These are phyloP conservation scores for Colletotrichum shisoi DNA, from an alignment of 2,329 filamentous ascomycete genomes.

Conservation along the genomic window DNA sequence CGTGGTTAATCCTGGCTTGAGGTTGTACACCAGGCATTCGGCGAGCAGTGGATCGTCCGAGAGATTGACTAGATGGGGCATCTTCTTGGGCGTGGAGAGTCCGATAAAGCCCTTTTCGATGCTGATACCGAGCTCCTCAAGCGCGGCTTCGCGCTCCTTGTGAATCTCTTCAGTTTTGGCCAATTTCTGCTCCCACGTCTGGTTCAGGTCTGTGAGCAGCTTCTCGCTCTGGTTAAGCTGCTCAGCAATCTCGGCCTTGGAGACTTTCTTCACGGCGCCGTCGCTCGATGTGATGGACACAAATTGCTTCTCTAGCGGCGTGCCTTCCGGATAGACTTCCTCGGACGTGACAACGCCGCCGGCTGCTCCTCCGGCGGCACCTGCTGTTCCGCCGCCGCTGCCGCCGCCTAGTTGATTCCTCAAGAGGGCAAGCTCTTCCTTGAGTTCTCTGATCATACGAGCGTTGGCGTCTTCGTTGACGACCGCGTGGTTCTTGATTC, in stretches of 20 bases:
- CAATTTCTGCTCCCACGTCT: constrained; percentile 98
- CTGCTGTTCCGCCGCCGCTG: constrained; percentile 55
- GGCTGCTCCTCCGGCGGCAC: constrained; percentile 53
- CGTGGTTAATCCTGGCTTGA: constrained; percentile 92
- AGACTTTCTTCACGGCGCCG: constrained; percentile 90
- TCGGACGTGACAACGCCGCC: constrained; percentile 66
- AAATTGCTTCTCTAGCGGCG: constrained; percentile 92
- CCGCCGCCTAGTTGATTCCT: constrained; percentile 80
- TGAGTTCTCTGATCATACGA: constrained; percentile 97
- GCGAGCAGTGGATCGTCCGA: constrained; percentile 93
- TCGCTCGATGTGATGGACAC: constrained; percentile 90
- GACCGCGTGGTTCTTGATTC: constrained; percentile 99
- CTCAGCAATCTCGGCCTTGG: constrained; percentile 97
- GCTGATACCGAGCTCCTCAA: constrained; percentile 97
- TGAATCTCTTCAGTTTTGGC: constrained; percentile 96
- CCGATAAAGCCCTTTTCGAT: constrained; percentile 99
- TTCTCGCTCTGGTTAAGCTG: constrained; percentile 97
- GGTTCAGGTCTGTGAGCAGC: constrained; percentile 91
- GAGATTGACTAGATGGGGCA: constrained; percentile 97
- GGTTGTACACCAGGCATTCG: constrained; percentile 96
- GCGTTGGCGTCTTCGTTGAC: constrained; percentile 99
- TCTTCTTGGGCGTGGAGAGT: constrained; percentile 95
- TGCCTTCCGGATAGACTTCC: constrained; percentile 89
- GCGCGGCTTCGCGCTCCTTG: constrained; percentile 91
- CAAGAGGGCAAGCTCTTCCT: constrained; percentile 88